phyloP scores from a whole-genome alignment of 228 moss, liverwort and hornwort species.

The Sphagnum magellanicum region DNA sequence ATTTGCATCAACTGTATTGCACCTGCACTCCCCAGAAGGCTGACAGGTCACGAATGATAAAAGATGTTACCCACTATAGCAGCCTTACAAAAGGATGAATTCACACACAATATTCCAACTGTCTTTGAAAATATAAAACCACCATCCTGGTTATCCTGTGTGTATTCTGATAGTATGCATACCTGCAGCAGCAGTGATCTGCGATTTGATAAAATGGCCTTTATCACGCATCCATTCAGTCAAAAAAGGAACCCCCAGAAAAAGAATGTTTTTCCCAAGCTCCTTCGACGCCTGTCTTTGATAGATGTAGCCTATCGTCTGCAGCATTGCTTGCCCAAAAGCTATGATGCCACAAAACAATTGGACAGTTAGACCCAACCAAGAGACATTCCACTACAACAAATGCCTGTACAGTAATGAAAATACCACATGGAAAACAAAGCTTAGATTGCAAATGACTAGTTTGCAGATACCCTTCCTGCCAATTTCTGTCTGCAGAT shows the following conservation, averaged over 20 bases:
- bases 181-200: conserved; percentile 48
- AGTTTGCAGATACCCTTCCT: too few relatives aligned
- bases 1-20: conserved; percentile 58
- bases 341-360: conserved; percentile 13
- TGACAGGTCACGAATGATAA: not conserved
- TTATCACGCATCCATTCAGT: conserved; percentile 64
- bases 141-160: not conserved
- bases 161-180: not conserved
- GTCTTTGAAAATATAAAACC: not conserved
- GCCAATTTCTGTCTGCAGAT: too few relatives aligned
- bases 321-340: conserved; percentile 47
- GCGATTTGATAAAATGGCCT: conserved; percentile 49
- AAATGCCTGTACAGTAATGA: too few relatives aligned
- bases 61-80: too few relatives aligned
- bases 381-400: too few relatives aligned
- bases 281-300: conserved; percentile 50
- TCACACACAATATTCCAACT: too few relatives aligned
- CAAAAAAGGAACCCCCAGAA: conserved; percentile 46
- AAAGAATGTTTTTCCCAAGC: conserved; percentile 43
- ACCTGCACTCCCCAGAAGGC: conserved; percentile 12
- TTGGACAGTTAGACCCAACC: too few relatives aligned
- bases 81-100: too few relatives aligned
- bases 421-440: too few relatives aligned
- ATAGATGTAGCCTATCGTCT: conserved; percentile 56
- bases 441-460: too few relatives aligned